phyloP scores from a whole-genome alignment of 108 stramenopile genomes.

The Discostella pseudostelligera region DNA sequence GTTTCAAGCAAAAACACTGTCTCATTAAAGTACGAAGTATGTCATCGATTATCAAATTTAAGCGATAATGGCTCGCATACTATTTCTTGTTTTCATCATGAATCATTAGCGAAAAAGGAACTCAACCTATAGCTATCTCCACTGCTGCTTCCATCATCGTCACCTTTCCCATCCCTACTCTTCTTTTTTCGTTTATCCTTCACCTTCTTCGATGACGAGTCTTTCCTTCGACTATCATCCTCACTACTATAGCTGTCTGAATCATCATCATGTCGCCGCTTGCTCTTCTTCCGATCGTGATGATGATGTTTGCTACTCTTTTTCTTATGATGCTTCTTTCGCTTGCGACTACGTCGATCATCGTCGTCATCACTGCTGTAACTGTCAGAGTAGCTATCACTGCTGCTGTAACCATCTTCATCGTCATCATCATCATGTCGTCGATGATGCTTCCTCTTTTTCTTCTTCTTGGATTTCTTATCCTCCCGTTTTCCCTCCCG shows the following conservation, averaged over 20 bases:
- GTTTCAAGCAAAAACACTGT: too few species aligned
- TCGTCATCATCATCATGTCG: slow-evolving; percentile 30
- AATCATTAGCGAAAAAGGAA: slow-evolving; percentile 66
- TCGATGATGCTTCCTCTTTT: slow-evolving; percentile 49
- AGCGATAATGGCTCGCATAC: too few species aligned
- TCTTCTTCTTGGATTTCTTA: slow-evolving; percentile 57
- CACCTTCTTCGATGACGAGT: slow-evolving; percentile 22
- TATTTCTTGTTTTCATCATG: slow-evolving; percentile 41
- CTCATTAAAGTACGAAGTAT: too few species aligned
- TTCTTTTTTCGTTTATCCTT: slow-evolving; percentile 38
- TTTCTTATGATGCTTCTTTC: slow-evolving; percentile 52
- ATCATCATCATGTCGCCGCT: slow-evolving; percentile 33
- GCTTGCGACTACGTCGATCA: slow-evolving; percentile 32
- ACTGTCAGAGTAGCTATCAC: slow-evolving; percentile 35
- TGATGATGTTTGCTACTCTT: slow-evolving; percentile 34
- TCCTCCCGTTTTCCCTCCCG: slow-evolving; percentile 28
- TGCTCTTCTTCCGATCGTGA: slow-evolving; percentile 41
- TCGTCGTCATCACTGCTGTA: slow-evolving; percentile 36
- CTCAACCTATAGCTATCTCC: slow-evolving; percentile 70
- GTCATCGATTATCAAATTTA: too few species aligned
- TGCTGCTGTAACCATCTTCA: slow-evolving; percentile 15
- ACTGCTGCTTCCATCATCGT: slow-evolving; percentile 42
- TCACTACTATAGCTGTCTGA: slow-evolving; percentile 43
- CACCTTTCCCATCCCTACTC: slow-evolving; percentile 29
- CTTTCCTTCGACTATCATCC: slow-evolving; percentile 33